Conservation (phyloP, 2,329 filamentous ascomycete species). For the Laburnicola sp. region DNA sequence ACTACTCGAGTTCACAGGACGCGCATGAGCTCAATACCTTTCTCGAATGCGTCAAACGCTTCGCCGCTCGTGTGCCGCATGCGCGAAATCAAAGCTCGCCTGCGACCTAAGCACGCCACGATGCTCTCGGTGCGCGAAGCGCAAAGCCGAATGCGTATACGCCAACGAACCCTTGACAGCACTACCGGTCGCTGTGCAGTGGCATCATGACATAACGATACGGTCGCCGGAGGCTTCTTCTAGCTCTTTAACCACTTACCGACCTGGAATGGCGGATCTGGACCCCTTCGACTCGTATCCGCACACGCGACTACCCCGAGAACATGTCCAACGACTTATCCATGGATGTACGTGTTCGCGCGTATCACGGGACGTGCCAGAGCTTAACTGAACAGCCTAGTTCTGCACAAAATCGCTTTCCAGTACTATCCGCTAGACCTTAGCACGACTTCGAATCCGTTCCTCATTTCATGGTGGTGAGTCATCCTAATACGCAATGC, state of each 20-base stretch:
- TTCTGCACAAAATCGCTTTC: constrained; percentile 61
- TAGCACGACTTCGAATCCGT: constrained; percentile 58
- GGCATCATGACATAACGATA: not conserved
- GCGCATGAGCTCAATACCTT: constrained; percentile 10
- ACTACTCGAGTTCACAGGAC: constrained; percentile 2
- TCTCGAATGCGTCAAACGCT: constrained; percentile 58
- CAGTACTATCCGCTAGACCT: constrained; percentile 63
- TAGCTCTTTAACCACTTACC: constrained; percentile 18
- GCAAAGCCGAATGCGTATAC: constrained; percentile 54
- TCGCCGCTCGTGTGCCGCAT: constrained; percentile 60
- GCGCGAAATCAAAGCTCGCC: constrained; percentile 59
- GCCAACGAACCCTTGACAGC: constrained; percentile 57
- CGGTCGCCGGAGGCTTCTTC: constrained; percentile 10
- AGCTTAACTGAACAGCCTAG: constrained; percentile 23
- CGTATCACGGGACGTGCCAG: constrained; percentile 26
- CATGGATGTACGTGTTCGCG: constrained; percentile 53
- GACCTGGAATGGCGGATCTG: constrained; percentile 42
- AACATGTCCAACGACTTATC: constrained; percentile 59
- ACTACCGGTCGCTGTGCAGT: not conserved
- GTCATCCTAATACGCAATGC: not conserved
- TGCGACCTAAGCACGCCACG: constrained; percentile 59
- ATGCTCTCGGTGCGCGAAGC: constrained; percentile 60
- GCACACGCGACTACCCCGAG: constrained; percentile 54
- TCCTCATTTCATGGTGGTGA: constrained; percentile 62
- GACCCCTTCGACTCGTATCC: constrained; percentile 64